These are phyloP conservation scores for Neofusicoccum parvum DNA, from an alignment of 2,329 filamentous ascomycete species.

Conservation along the genomic window DNA sequence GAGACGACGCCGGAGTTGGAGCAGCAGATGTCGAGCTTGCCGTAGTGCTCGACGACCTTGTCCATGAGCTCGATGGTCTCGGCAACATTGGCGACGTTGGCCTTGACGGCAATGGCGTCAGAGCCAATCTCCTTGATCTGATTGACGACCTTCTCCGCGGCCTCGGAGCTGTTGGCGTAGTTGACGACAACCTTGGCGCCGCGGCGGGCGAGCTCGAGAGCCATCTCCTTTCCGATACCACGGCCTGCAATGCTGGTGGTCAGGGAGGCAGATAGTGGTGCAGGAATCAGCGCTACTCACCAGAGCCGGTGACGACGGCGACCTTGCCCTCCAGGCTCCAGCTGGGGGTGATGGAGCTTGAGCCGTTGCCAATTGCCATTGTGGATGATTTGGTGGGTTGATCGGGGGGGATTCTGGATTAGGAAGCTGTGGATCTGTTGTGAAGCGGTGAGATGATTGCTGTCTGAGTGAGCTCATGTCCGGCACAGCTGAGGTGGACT, in stretches of 20 bases:
- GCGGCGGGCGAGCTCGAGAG: conserved; percentile 64
- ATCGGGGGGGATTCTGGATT: neutral
- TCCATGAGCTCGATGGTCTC: conserved; percentile 67
- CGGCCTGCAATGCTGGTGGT: conserved; percentile 48
- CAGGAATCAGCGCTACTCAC: conserved; percentile 31
- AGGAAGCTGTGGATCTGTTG: neutral
- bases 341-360: conserved; percentile 43
- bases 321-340: conserved; percentile 58
- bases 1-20: conserved; percentile 66
- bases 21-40: conserved; percentile 68
- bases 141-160: conserved; percentile 67
- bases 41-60: conserved; percentile 64
- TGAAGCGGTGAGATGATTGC: neutral
- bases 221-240: conserved; percentile 69
- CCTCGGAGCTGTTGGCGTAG: conserved; percentile 66
- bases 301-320: conserved; percentile 57
- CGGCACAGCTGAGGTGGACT: neutral
- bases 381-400: conserved; percentile 27
- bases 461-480: neutral
- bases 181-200: conserved; percentile 69
- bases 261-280: neutral
- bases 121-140: conserved; percentile 66
- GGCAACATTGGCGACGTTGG: conserved; percentile 66
- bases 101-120: conserved; percentile 66
- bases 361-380: conserved; percentile 36